Evolutionary conservation across 768 basidiomycete species (phyloP), one percentile per base, ranked within the genome.

Genomic region (Antrodiella citrinella): DNA sequence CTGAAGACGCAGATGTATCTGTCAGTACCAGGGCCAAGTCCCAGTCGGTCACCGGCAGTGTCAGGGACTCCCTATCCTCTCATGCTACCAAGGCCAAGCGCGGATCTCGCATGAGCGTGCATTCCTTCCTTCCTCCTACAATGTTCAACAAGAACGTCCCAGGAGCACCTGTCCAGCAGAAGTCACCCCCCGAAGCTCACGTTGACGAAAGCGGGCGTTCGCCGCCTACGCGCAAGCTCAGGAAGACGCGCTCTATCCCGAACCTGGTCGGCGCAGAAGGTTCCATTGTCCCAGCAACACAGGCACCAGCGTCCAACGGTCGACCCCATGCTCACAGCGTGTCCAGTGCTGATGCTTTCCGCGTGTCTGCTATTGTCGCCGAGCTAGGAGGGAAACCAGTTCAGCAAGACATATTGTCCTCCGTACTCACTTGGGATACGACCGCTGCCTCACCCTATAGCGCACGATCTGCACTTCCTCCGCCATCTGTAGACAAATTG

Each of bases 311-410:
- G 18, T 56, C 65, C 3, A 63, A 68, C 1, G 84, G 81, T 38
- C 79, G 86, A 21, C 78, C 73, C 2, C 87, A 90, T 58, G 87
- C 87, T 2, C 82, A 86, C 55, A 88, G 85, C 63, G 86, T 90
- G 15, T 89, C 86, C 0, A 79, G 78, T 1, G 80, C 76, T 11
- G 85, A 90, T 51, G 68, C 79, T 42, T 75, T 78, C 19, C 76
- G 76, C 10, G 21, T 15, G 15, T 35, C 30, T 35, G 30, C 30
- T 15, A 35, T 35, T 15, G 30, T 35, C 7, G 30, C 30, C 7
- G 30, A 35, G 30, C 30, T 35, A 7, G 15, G 7, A 7, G 15
- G n/a, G 41, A 43, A 19, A 19, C 62, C 62, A n/a, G 58, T 58
- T 21, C 57, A 59, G 12, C 67, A 65, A 45, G 86, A 88, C 60